Base-by-base conservation (phyloP, 139 green algal species). In the Micractinium conductrix region DNA sequence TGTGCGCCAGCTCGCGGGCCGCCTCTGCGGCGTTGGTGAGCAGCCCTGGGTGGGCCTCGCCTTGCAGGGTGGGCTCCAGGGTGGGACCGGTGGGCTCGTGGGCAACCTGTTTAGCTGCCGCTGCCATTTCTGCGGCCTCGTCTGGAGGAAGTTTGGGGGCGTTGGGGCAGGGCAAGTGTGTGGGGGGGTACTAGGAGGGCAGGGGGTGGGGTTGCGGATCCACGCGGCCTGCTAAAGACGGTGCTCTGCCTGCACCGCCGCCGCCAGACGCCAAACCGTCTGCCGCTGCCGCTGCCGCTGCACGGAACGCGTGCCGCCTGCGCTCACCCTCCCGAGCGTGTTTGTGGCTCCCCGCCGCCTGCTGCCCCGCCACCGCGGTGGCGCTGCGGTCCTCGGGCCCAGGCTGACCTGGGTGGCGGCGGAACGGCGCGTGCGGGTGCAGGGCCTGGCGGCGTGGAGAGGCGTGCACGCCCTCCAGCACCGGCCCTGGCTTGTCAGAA, bases 401-500 rank as follows among this genome's bases (percentile, higher is more conserved):
- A 26, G 65, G 33, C 65, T 43, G 26, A 33, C 65, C 65, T 43
- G 65, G n/a, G 44, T 78, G 70, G 17, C 30, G 26, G 28, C 45
- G 68, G 35, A 10, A 28, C 35, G 28, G 33, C 4, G 17, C 33
- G n/a, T 48, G 68, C 37, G 9, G 68, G 37, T 24, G 37, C 37
- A 30, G 37, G 16, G 10, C 8, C 37, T 7, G 17, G 68, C 22
- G 30, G 28, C 44, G 42, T 2, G 70, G 26, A 0, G 45, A n/a
- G 0, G 74, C 48, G 74, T 80, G 74, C 74, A 82, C 42, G 26
- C 76, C 76, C 58, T 82, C 28, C 4, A 82, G 76, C 40, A 82
- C 76, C 9, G 76, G 55, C 0, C 76, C 76, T 0, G 76, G 28
- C 8, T 42, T 26, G 4, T 82, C 76, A 2, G 26, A 43, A 16